phyloP scores from a whole-genome alignment of 2,329 filamentous ascomycete genomes.

The Bretziella fagacearum region DNA sequence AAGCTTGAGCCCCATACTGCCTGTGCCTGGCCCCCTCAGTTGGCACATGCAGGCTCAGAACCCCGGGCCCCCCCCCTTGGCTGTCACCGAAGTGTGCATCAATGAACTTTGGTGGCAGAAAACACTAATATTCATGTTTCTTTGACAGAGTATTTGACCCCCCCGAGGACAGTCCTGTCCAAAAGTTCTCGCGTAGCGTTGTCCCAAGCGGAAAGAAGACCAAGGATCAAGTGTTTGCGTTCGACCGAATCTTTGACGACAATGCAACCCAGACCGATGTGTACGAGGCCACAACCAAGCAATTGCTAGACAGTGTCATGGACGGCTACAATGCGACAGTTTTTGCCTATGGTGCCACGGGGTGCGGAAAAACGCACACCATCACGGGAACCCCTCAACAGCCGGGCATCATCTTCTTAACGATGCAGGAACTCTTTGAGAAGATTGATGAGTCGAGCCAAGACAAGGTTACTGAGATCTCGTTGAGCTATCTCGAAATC shows the following conservation, averaged over 20 bases:
- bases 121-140: not conserved
- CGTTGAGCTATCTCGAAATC: conserved; percentile 90
- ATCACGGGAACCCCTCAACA: conserved; percentile 85
- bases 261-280: conserved; percentile 83
- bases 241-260: conserved; percentile 93
- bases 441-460: conserved; percentile 73
- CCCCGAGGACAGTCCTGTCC: conserved; percentile 83
- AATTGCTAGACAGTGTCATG: conserved; percentile 81
- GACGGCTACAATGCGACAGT: conserved; percentile 98
- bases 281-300: conserved; percentile 82
- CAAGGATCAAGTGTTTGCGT: conserved; percentile 95
- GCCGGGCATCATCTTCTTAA: conserved; percentile 94
- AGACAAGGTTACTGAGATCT: conserved; percentile 79
- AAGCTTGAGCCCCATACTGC: no score
- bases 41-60: no score
- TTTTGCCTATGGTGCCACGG: conserved; percentile 94
- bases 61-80: no score
- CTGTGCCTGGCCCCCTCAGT: no score
- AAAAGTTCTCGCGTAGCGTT: conserved; percentile 69
- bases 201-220: conserved; percentile 74
- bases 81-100: no score
- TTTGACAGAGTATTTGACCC: conserved; percentile 74
- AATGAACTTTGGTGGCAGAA: no score
- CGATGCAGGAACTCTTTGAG: conserved; percentile 98
- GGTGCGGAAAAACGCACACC: conserved; percentile 96